Percentiles rank a stretch among this genome's conserved stretches.
phyloP scores from a whole-genome alignment of 306 rosid species.

The Vigna nakashimae region DNA sequence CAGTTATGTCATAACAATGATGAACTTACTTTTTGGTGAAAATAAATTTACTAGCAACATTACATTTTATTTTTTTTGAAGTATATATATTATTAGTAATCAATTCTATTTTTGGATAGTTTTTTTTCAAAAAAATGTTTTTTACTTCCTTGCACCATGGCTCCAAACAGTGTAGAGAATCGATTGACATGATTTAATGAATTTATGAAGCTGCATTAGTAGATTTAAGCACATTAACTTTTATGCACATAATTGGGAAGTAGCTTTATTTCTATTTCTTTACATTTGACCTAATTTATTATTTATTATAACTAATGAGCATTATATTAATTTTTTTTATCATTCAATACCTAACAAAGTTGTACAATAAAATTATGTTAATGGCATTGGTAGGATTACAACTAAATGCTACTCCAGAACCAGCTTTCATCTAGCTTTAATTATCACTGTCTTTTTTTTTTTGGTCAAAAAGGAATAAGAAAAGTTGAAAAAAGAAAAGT shows the following conservation, averaged over 20 bases:
- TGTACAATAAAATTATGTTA: conserved; percentile 5
- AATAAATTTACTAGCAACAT: neutral
- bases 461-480: conserved; percentile 32
- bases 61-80: neutral
- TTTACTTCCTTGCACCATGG: neutral
- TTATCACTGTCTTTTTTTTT: neutral
- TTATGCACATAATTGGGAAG: neutral
- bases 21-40: neutral
- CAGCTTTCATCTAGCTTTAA: conserved; percentile 29
- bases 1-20: neutral
- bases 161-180: conserved; percentile 1
- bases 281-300: neutral
- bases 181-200: neutral
- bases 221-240: conserved; percentile 4
- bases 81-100: neutral
- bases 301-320: neutral
- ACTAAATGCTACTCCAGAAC: conserved; percentile 11
- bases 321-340: neutral
- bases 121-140: neutral
- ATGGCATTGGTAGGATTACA: neutral
- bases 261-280: neutral
- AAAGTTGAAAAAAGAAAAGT: neutral
- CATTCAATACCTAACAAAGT: neutral
- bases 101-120: neutral
- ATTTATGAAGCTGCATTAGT: neutral